A percentile compares a stretch with the other conserved stretches of the same genome.
These are phyloP conservation scores for Ricinus communis DNA, from an alignment of 345 rosid genomes.

Conservation along the genomic window DNA sequence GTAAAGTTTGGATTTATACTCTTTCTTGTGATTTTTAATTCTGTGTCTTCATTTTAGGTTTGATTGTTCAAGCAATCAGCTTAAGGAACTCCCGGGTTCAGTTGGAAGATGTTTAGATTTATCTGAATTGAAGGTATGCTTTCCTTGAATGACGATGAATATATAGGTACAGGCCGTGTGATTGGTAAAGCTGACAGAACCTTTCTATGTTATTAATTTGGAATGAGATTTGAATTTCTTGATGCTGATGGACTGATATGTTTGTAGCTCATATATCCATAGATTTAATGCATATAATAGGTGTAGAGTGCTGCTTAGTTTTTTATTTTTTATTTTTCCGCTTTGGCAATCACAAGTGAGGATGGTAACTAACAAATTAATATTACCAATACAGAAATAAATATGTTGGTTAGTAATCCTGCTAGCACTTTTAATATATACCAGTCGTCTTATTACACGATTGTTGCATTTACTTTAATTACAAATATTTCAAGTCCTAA, in stretches of 20 bases:
- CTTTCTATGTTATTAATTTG: no score
- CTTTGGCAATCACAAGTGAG: neutral
- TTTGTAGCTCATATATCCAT: neutral
- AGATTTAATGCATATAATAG: neutral
- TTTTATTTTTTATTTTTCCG: neutral
- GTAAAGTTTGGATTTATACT: neutral
- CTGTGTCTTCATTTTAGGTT: constrained; percentile 50
- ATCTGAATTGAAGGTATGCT: constrained; percentile 76
- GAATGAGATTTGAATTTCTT: constrained; percentile 4
- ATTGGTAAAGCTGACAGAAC: constrained; percentile 19
- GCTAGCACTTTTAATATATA: neutral
- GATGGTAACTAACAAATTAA: neutral
- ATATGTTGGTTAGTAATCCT: no score
- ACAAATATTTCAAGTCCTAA: no score
- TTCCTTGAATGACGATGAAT: neutral
- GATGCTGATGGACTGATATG: neutral
- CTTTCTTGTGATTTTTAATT: constrained; percentile 13
- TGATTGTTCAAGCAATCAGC: constrained; percentile 80
- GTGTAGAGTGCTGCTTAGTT: neutral
- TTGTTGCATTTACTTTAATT: no score
- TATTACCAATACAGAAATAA: neutral
- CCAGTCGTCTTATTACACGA: no score
- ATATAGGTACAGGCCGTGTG: neutral
- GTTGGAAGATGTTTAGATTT: constrained; percentile 73
- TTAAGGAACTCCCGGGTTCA: constrained; percentile 71